phyloP scores from a whole-genome alignment of 169 alveolate genomes.

The Plasmodium gaboni region DNA sequence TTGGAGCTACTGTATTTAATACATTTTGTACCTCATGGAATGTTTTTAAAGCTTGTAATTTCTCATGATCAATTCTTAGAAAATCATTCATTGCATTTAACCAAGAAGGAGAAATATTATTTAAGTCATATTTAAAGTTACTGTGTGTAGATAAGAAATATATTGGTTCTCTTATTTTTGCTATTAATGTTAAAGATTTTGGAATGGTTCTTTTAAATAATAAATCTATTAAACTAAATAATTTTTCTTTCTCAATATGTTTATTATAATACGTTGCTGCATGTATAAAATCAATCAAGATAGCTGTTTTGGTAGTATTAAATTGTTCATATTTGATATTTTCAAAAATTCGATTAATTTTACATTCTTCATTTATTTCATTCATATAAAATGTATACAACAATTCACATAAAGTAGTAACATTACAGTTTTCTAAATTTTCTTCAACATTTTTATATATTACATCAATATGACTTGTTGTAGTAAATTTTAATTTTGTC shows the following conservation, averaged over 20 bases:
- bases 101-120: conserved; percentile 70
- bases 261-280: conserved; percentile 72
- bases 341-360: conserved; percentile 67
- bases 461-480: conserved; percentile 66
- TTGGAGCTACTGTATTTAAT: conserved; percentile 70
- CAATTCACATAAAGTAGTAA: conserved; percentile 57
- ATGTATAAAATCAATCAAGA: conserved; percentile 70
- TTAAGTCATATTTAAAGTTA: conserved; percentile 29
- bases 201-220: conserved; percentile 61
- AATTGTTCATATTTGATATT: conserved; percentile 57
- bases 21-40: conserved; percentile 76
- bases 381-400: conserved; percentile 75
- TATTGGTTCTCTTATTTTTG: conserved; percentile 76
- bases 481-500: conserved; percentile 71
- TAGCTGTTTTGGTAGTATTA: conserved; percentile 73
- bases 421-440: conserved; percentile 63
- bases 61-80: conserved; percentile 75
- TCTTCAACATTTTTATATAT: conserved; percentile 76
- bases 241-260: conserved; percentile 44
- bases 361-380: conserved; percentile 75
- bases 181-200: conserved; percentile 65
- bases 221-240: conserved; percentile 41
- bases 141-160: conserved; percentile 42
- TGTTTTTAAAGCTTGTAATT: conserved; percentile 74
- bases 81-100: conserved; percentile 75